These are phyloP conservation scores for Aegilops bicornis DNA, from an alignment of 176 grass and related monocot species.

Conservation along the genomic window DNA sequence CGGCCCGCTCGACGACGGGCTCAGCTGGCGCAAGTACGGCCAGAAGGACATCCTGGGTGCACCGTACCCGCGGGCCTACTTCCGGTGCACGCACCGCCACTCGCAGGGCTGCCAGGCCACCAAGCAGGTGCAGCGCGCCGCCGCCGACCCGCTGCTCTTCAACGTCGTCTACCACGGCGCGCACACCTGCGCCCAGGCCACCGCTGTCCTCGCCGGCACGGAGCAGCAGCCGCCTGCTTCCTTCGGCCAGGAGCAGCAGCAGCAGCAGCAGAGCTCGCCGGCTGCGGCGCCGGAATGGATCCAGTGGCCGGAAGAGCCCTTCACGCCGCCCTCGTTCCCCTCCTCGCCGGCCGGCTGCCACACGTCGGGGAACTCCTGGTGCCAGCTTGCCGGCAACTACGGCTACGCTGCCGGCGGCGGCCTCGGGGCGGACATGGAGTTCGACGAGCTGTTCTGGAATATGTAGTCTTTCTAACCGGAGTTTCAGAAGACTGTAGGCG, in stretches of 20 bases:
- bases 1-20: conserved; percentile 52
- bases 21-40: conserved; percentile 96
- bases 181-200: conserved; percentile 63
- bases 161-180: conserved; percentile 69
- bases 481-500: neutral
- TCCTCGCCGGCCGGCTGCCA: neutral
- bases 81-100: conserved; percentile 81
- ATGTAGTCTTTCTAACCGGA: conserved; percentile 23
- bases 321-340: neutral
- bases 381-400: conserved; percentile 21
- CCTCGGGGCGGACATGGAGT: conserved; percentile 24
- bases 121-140: conserved; percentile 87
- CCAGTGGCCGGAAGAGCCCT: neutral
- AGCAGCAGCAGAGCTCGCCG: neutral
- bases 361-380: conserved; percentile 15
- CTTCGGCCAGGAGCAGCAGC: neutral
- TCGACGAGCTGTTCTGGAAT: conserved; percentile 16
- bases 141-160: conserved; percentile 57
- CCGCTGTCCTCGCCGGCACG: neutral
- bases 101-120: conserved; percentile 61
- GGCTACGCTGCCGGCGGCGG: neutral
- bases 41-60: conserved; percentile 97
- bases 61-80: conserved; percentile 80
- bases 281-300: neutral
- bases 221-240: neutral